These are phyloP conservation scores for Medicago ruthenica DNA, from an alignment of 306 rosid species.

Conservation along the genomic window DNA sequence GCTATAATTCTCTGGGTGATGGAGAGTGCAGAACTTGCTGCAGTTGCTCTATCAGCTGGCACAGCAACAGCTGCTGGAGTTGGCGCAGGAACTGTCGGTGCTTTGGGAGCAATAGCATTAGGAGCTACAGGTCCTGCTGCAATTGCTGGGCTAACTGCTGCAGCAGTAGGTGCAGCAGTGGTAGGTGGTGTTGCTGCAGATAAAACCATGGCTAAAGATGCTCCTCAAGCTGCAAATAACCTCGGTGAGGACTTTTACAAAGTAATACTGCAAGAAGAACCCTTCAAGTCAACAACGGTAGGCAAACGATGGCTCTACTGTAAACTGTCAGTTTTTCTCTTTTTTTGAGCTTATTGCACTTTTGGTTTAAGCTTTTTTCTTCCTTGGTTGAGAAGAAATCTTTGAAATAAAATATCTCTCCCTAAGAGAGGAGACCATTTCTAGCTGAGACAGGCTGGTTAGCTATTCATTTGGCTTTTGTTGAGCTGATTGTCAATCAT, in stretches of 20 bases:
- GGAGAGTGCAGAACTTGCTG: conserved; percentile 93
- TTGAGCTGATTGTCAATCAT: too few species aligned
- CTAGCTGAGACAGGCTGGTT: conserved; percentile 1
- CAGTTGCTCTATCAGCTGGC: conserved; percentile 76
- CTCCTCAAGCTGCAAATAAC: conserved; percentile 70
- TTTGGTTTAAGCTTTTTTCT: conserved; percentile 1
- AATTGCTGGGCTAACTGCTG: conserved; percentile 84
- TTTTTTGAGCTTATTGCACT: background rate
- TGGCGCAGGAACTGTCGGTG: conserved; percentile 82
- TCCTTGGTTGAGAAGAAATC: conserved; percentile 9
- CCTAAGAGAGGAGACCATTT: background rate
- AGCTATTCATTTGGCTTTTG: background rate
- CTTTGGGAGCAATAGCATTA: conserved; percentile 81
- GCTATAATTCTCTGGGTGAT: conserved; percentile 86
- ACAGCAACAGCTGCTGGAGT: conserved; percentile 90
- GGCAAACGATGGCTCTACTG: conserved; percentile 1
- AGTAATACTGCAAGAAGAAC: conserved; percentile 82
- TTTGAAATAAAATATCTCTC: conserved; percentile 1
- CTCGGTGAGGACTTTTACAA: conserved; percentile 88
- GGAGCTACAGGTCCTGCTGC: conserved; percentile 88
- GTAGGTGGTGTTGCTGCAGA: conserved; percentile 78
- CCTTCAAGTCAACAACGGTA: conserved; percentile 95
- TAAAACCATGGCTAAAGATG: conserved; percentile 69
- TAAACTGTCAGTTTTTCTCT: conserved; percentile 8
- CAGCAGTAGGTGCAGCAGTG: conserved; percentile 90